phyloP scores from a whole-genome alignment of 148 eudicot species.

The Diospyros kaki region DNA sequence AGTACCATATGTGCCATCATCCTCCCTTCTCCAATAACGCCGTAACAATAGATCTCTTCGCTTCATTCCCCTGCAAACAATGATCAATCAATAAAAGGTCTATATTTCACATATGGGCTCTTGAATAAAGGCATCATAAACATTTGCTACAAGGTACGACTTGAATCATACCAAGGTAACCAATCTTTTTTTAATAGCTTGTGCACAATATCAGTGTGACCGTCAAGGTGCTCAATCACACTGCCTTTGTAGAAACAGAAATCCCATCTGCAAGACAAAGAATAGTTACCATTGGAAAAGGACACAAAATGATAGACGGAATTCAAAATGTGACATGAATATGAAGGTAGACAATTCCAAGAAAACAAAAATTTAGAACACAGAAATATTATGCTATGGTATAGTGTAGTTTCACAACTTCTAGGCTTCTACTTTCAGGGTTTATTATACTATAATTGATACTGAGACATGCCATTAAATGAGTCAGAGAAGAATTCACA shows the following conservation, averaged over 20 bases:
- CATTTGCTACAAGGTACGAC: too few relatives aligned
- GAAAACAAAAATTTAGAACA: too few relatives aligned
- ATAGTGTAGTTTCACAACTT: too few relatives aligned
- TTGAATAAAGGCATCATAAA: too few relatives aligned
- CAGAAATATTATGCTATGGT: too few relatives aligned
- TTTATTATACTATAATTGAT: too few relatives aligned
- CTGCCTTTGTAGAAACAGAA: conserved; percentile 54
- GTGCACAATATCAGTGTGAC: conserved; percentile 75
- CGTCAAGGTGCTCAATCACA: conserved; percentile 70
- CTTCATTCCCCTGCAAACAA: conserved; percentile 52
- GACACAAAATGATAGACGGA: background rate
- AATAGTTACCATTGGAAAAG: background rate
- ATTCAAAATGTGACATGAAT: too few relatives aligned
- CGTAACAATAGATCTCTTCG: conserved; percentile 59
- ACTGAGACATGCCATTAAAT: too few relatives aligned
- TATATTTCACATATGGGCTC: too few relatives aligned
- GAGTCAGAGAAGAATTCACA: too few relatives aligned
- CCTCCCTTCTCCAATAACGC: conserved; percentile 86
- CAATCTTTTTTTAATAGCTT: conserved; percentile 47
- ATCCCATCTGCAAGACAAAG: conserved; percentile 61
- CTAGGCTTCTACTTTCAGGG: too few relatives aligned
- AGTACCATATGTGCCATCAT: conserved; percentile 71
- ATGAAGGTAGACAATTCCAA: too few relatives aligned
- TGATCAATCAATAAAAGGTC: background rate
- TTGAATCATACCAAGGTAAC: conserved; percentile 52